A percentile compares a stretch with the other conserved stretches of the same genome.
Conservation (phyloP, 2,329 filamentous ascomycete species). For the Monosporascus sp. region DNA sequence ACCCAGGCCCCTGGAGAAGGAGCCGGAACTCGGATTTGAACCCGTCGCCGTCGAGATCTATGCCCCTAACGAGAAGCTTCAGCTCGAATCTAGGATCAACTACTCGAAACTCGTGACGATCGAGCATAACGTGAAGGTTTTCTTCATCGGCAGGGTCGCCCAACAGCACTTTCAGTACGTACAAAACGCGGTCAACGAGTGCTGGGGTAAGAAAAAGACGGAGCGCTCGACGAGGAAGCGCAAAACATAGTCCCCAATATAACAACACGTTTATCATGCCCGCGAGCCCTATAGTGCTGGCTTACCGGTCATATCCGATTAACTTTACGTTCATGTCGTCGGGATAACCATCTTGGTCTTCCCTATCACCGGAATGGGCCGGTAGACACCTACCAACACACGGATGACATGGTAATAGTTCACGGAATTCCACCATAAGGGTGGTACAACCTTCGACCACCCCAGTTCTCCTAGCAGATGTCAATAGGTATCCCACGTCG, state of each 20-base stretch:
- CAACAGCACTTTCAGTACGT: constrained; percentile 36
- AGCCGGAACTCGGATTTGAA: constrained; percentile 43
- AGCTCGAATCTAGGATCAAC: constrained; percentile 49
- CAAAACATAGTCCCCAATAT: constrained; percentile 12
- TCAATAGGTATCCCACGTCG: too few species aligned
- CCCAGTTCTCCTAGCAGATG: too few species aligned
- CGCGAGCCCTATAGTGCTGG: not conserved
- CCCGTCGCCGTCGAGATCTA: constrained; percentile 41
- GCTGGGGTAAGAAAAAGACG: constrained; percentile 41
- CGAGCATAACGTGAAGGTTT: constrained; percentile 53
- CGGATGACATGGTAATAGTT: not conserved
- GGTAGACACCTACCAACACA: not conserved
- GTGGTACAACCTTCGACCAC: not conserved
- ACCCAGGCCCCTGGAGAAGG: constrained; percentile 30
- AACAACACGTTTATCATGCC: not conserved
- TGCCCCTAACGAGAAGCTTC: constrained; percentile 39
- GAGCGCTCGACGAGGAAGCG: constrained; percentile 17
- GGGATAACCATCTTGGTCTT: not conserved
- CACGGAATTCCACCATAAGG: not conserved
- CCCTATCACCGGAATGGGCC: not conserved
- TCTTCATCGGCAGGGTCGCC: constrained; percentile 49
- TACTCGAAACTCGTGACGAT: constrained; percentile 52
- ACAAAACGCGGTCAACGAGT: constrained; percentile 40
- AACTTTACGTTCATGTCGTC: not conserved
- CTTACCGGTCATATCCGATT: not conserved